These are phyloP conservation scores for Emergomyces pasteurianus DNA, from an alignment of 2,329 filamentous ascomycete genomes.

Conservation along the genomic window DNA sequence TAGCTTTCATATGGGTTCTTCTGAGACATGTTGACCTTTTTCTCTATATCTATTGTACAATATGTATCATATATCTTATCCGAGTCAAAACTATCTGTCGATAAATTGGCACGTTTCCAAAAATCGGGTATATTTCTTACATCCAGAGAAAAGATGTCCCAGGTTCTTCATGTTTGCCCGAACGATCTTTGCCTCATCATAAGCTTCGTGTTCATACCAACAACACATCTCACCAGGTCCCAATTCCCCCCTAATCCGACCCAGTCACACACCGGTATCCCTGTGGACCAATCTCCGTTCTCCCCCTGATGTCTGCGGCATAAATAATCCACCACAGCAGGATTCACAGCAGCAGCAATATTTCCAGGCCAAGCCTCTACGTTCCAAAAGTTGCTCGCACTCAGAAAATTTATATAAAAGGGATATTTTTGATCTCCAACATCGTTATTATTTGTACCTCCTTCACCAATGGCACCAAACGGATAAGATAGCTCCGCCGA, in stretches of 20 bases:
- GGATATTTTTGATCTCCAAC: slow-evolving; percentile 40
- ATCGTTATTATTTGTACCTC: slow-evolving; percentile 17
- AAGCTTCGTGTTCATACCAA: slow-evolving; percentile 74
- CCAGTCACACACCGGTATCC: slow-evolving; percentile 88
- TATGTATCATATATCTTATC: slow-evolving; percentile 7
- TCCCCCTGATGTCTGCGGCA: slow-evolving; percentile 41
- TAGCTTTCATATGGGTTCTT: background rate
- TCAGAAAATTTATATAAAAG: slow-evolving; percentile 83
- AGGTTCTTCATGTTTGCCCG: background rate
- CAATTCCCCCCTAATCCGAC: slow-evolving; percentile 78
- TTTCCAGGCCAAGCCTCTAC: slow-evolving; percentile 84
- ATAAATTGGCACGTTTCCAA: background rate
- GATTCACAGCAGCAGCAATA: slow-evolving; percentile 80
- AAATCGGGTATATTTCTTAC: background rate
- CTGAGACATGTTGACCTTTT: background rate
- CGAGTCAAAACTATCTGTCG: background rate
- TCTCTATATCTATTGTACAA: slow-evolving; percentile 2
- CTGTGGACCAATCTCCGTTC: slow-evolving; percentile 63
- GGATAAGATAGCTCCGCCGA: slow-evolving; percentile 43
- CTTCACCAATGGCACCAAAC: slow-evolving; percentile 18
- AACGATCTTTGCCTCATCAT: slow-evolving; percentile 19
- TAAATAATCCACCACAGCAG: slow-evolving; percentile 51
- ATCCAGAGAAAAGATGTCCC: background rate
- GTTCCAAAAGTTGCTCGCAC: slow-evolving; percentile 89
- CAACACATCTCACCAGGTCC: slow-evolving; percentile 76